Evolutionary conservation across 768 basidiomycete species (phyloP), one percentile per base, ranked within the genome.

Genomic region (Lentinula raphanica): DNA sequence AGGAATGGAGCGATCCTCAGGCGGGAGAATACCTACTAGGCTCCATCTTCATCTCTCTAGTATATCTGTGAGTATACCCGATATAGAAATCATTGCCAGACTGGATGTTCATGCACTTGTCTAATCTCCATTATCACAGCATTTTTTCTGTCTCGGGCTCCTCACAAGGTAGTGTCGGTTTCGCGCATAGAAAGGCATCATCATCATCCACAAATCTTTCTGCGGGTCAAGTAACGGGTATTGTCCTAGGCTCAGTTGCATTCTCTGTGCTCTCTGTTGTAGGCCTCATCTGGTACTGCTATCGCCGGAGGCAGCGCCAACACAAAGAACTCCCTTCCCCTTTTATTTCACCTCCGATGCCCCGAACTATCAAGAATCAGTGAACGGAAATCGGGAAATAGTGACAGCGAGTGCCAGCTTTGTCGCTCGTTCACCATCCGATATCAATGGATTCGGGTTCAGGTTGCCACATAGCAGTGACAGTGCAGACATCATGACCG

Each of bases 61-160:
- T 57, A 21, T 57, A 57, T 29, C 11, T 57, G 56, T 57, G 45
- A 46, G 56, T 48, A 13, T 54, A 9, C n/a, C n/a, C n/a, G n/a
- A n/a, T n/a, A n/a, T n/a, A n/a, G n/a, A n/a, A n/a, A n/a, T n/a
- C n/a, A n/a, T n/a, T n/a, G n/a, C n/a, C n/a, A n/a, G n/a, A n/a
- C n/a, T n/a, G n/a, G n/a, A n/a, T n/a, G n/a, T n/a, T n/a, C n/a
- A n/a, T n/a, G n/a, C n/a, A n/a, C n/a, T n/a, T n/a, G n/a, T n/a
- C n/a, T n/a, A n/a, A n/a, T n/a, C n/a, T n/a, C n/a, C n/a, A n/a
- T n/a, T n/a, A 54, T 44, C 17, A 25, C 42, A 46, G 55, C 3
- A 46, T 56, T n/a, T 46, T 46, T 17, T 45, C 44, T 6, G 19
- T 56, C 17, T 56, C 55, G 13, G 28, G 32, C 5, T 56, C 55